Conservation (phyloP, 306 rosid genomes). For the Cucurbita ficifolia region DNA sequence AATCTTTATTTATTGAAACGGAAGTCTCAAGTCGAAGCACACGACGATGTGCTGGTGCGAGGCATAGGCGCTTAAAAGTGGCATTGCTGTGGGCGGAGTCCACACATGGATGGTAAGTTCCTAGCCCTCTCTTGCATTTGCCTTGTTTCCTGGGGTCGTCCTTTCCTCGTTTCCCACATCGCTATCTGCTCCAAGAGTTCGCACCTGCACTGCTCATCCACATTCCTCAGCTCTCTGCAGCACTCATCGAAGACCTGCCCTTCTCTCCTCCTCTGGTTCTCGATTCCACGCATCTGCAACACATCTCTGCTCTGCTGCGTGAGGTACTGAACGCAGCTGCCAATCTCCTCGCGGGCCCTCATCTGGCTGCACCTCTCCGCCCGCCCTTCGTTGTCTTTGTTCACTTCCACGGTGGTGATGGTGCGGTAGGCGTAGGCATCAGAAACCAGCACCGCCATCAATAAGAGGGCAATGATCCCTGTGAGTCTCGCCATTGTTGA, state of each 20-base stretch:
- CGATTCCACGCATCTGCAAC: not conserved
- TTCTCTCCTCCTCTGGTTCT: not conserved
- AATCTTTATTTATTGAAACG: not conserved
- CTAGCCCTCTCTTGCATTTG: not conserved
- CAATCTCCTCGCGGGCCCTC: not conserved
- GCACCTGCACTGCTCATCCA: constrained; percentile 8
- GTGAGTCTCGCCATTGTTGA: not conserved
- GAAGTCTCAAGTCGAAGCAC: not conserved
- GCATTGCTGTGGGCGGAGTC: not conserved
- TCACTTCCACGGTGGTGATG: constrained; percentile 6
- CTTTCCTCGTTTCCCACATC: not conserved
- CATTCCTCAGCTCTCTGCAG: not conserved
- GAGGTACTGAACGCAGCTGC: not conserved
- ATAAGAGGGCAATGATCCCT: not conserved
- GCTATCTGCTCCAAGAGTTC: not conserved
- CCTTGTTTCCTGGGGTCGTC: not conserved
- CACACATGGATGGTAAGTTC: constrained; percentile 5
- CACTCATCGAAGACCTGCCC: not conserved
- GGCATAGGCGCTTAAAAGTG: not conserved
- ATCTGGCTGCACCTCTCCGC: not conserved
- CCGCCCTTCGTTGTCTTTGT: not conserved
- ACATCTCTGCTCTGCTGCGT: not conserved
- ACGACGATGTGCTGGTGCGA: not conserved
- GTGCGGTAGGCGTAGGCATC: constrained; percentile 1
- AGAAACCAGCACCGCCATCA: not conserved